Evolutionary conservation across 768 basidiomycete species (phyloP).

Genomic region (Collybia nuda): DNA sequence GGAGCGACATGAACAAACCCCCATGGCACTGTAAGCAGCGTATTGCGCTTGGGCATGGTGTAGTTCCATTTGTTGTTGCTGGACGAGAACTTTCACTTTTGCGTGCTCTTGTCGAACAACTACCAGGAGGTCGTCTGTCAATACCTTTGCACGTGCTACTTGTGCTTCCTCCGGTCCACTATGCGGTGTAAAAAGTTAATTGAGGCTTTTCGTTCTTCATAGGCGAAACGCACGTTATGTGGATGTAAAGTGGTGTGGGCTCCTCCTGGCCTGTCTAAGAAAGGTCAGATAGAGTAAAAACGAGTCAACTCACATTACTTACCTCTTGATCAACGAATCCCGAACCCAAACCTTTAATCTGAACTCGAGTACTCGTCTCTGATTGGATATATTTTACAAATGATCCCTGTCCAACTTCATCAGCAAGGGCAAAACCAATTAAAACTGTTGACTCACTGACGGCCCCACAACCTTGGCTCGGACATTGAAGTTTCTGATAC

Average conservation of each 20-base stretch:
- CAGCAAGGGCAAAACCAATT: not conserved
- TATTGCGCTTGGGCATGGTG: conserved; percentile 84
- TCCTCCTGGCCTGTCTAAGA: conserved; percentile 70
- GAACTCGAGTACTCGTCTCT: conserved; percentile 94
- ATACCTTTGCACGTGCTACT: conserved; percentile 80
- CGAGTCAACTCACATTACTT: not conserved
- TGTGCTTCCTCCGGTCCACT: conserved; percentile 85
- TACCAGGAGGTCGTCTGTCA: conserved; percentile 62
- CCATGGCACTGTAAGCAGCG: conserved; percentile 66
- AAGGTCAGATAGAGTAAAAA: not conserved
- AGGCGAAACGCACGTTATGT: conserved; percentile 81
- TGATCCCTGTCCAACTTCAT: conserved; percentile 59
- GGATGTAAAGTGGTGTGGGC: conserved; percentile 89
- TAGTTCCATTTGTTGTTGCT: conserved; percentile 84
- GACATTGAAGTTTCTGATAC: conserved; percentile 95
- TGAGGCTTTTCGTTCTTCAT: conserved; percentile 17
- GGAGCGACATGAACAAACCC: conserved; percentile 38
- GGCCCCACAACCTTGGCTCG: conserved; percentile 98
- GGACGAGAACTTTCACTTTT: conserved; percentile 56
- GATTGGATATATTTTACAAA: conserved; percentile 99
- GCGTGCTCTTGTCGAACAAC: conserved; percentile 89
- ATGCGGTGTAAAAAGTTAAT: not conserved
- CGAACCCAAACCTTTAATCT: conserved; percentile 94
- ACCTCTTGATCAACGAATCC: conserved; percentile 89
- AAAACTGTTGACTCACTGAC: conserved; percentile 55